These are phyloP conservation scores for Emergomyces africanus DNA, from an alignment of 2,329 filamentous ascomycete species.

Conservation along the genomic window DNA sequence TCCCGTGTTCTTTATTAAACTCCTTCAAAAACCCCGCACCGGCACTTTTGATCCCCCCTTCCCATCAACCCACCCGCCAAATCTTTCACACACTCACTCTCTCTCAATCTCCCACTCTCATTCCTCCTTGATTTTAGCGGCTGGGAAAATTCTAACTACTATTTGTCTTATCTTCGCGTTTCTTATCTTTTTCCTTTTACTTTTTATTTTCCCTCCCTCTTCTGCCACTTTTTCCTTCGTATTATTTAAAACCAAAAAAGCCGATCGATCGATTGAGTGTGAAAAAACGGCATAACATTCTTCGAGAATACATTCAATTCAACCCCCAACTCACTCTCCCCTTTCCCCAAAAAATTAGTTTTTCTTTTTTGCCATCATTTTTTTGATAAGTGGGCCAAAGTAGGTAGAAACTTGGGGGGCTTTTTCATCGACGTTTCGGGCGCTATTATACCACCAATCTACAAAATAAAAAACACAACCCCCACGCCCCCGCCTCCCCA, in stretches of 20 bases:
- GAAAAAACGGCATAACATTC: background rate
- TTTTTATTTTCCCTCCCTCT: background rate
- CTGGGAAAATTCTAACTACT: background rate
- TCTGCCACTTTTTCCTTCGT: background rate
- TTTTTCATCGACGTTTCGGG: background rate
- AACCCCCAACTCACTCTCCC: too few relatives aligned
- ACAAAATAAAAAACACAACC: too few relatives aligned
- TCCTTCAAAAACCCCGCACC: background rate
- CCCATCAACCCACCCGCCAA: conserved; percentile 8
- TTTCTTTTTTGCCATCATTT: background rate
- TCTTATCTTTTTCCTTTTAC: conserved; percentile 2
- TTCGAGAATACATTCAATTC: background rate
- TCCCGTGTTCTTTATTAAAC: background rate
- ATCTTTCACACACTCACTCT: background rate
- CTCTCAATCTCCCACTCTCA: conserved; percentile 2
- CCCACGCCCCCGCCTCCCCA: too few relatives aligned
- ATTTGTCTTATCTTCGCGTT: background rate
- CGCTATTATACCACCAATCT: too few relatives aligned
- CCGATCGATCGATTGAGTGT: background rate
- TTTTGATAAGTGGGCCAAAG: background rate
- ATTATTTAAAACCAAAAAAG: background rate
- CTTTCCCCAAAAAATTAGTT: background rate
- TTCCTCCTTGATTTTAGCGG: conserved; percentile 3
- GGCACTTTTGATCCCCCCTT: background rate
- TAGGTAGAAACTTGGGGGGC: background rate